Conservation (phyloP, 805 yeast genomes). For the Ogataea corticis region DNA sequence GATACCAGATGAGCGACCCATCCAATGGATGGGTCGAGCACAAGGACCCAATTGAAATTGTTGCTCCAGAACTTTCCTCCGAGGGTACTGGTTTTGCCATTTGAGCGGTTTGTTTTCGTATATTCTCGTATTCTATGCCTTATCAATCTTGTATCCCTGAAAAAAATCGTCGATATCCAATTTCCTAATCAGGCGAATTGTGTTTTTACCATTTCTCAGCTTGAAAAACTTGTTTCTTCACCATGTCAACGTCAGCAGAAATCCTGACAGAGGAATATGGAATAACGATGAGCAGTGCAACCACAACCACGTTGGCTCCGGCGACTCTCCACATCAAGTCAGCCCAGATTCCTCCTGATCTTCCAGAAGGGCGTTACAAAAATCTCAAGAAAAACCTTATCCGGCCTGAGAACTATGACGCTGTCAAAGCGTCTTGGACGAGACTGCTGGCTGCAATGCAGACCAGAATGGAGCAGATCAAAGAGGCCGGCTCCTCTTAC, state of each 20-base stretch:
- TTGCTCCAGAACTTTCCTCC: conserved; percentile 4
- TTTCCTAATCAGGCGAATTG: too few relatives aligned
- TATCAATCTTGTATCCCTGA: too few relatives aligned
- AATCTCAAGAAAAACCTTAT: conserved; percentile 21
- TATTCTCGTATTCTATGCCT: too few relatives aligned
- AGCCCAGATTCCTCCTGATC: conserved; percentile 8
- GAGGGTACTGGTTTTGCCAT: not conserved
- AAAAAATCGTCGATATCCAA: too few relatives aligned
- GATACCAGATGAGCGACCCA: conserved; percentile 7
- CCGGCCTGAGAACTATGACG: conserved; percentile 30
- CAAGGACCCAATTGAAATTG: conserved; percentile 5
- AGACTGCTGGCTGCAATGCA: conserved; percentile 30
- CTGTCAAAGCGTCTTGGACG: conserved; percentile 34
- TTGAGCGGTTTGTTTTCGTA: conserved; percentile 15
- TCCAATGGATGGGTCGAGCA: conserved; percentile 8
- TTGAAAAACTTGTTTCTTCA: too few relatives aligned
- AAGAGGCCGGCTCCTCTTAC: conserved; percentile 22
- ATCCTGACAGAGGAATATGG: too few relatives aligned
- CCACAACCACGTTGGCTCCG: too few relatives aligned
- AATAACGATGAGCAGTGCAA: too few relatives aligned
- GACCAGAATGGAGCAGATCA: conserved; percentile 20
- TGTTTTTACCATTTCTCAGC: too few relatives aligned
- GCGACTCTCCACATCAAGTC: not conserved
- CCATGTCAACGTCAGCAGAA: too few relatives aligned
- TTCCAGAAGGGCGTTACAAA: conserved; percentile 11